Evolutionary conservation across 2,329 filamentous ascomycete genomes (phyloP).

Genomic region (Ophiosphaerella narmari): DNA sequence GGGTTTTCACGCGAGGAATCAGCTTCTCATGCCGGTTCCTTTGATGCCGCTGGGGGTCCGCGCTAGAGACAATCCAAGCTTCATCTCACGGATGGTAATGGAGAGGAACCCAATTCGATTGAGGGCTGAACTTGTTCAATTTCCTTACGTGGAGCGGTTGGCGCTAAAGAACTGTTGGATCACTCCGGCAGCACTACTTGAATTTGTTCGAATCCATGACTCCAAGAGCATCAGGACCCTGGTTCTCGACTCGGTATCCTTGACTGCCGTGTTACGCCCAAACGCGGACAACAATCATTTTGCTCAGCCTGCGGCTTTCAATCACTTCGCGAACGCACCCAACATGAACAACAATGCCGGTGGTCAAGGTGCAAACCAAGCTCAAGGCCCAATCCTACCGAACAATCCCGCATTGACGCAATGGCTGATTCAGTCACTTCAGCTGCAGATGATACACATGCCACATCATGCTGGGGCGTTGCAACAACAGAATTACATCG

Average conservation of each 20-base stretch:
- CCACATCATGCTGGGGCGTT: constrained; percentile 19
- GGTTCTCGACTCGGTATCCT: constrained; percentile 67
- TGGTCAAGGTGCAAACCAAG: constrained; percentile 10
- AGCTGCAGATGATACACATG: constrained; percentile 26
- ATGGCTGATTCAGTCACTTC: constrained; percentile 21
- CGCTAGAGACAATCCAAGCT: constrained; percentile 5
- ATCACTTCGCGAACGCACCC: not conserved
- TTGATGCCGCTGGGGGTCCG: constrained; percentile 41
- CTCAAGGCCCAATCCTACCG: constrained; percentile 10
- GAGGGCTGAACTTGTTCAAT: constrained; percentile 49
- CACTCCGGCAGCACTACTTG: constrained; percentile 61
- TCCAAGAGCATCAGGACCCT: constrained; percentile 57
- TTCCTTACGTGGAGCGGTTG: constrained; percentile 63
- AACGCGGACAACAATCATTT: constrained; percentile 8
- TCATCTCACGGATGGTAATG: constrained; percentile 8
- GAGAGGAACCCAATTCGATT: constrained; percentile 14
- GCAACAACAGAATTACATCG: constrained; percentile 20
- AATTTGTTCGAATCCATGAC: constrained; percentile 57
- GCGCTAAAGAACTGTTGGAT: constrained; percentile 73
- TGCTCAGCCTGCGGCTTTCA: constrained; percentile 5
- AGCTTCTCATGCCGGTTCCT: constrained; percentile 66
- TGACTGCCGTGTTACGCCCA: constrained; percentile 50
- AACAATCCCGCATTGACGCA: constrained; percentile 20
- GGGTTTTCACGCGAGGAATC: constrained; percentile 65
- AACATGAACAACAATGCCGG: constrained; percentile 13